Evolutionary conservation across 2,329 filamentous ascomycete genomes (phyloP).

Genomic region (Myriosclerotinia scirpicola): DNA sequence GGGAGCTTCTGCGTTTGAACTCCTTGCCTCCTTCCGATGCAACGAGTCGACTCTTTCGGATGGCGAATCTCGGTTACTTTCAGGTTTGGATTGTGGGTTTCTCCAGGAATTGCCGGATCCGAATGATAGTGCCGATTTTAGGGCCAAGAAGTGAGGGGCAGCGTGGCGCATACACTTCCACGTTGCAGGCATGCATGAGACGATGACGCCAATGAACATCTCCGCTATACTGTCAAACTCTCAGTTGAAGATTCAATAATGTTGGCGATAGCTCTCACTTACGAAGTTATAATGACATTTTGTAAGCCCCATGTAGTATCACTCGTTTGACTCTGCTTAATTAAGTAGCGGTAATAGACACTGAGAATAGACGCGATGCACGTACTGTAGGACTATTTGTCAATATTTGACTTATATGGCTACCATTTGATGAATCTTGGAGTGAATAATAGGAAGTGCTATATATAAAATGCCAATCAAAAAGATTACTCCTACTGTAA

Average conservation of each 20-base stretch:
- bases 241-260: neutral
- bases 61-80: neutral
- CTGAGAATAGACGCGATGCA: neutral
- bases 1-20: no score
- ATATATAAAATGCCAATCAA: neutral
- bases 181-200: conserved; percentile 2
- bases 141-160: neutral
- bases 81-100: no score
- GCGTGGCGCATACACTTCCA: neutral
- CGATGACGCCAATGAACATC: neutral
- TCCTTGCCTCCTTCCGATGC: neutral
- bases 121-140: neutral
- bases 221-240: neutral
- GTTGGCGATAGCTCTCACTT: neutral
- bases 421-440: no score
- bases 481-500: neutral
- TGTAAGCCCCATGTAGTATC: neutral
- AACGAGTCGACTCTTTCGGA: neutral
- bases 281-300: neutral
- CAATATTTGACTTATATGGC: neutral
- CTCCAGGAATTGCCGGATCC: neutral
- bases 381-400: neutral
- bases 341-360: neutral
- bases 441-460: no score
- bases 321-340: neutral